A percentile compares a stretch with the other conserved stretches of the same genome.
Conservation (phyloP, 1,284 basidiomycete genomes). For the Bjerkandera adusta region DNA sequence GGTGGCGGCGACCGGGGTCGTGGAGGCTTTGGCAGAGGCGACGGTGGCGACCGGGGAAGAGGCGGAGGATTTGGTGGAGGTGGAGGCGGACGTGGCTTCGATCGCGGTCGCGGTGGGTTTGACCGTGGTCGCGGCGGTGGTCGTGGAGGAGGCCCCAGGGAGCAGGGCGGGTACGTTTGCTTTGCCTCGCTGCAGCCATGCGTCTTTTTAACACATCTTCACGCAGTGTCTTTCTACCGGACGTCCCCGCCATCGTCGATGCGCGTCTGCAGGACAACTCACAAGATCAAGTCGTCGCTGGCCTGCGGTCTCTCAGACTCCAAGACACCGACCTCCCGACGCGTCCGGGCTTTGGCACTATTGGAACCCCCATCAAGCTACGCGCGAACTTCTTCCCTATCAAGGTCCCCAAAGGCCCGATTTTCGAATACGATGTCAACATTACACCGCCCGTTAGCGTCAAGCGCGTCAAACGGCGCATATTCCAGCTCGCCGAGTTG, state of each 20-base stretch:
- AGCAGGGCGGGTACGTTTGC: constrained; percentile 48
- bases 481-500: constrained; percentile 70
- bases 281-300: constrained; percentile 53
- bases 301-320: constrained; percentile 43
- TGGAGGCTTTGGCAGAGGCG: constrained; percentile 7
- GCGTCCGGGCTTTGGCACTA: constrained; percentile 66
- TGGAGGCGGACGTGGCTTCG: constrained; percentile 3
- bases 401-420: constrained; percentile 52
- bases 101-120: constrained; percentile 7
- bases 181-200: constrained; percentile 4
- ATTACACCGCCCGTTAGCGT: constrained; percentile 54
- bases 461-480: constrained; percentile 61
- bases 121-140: constrained; percentile 30
- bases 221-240: constrained; percentile 54
- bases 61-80: constrained; percentile 14
- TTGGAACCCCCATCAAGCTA: constrained; percentile 57
- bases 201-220: constrained; percentile 10
- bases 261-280: constrained; percentile 54
- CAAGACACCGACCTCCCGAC: constrained; percentile 52
- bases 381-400: constrained; percentile 78
- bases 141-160: constrained; percentile 30
- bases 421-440: constrained; percentile 69
- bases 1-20: constrained; percentile 23
- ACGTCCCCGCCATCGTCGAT: constrained; percentile 52
- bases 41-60: constrained; percentile 3